Conservation (phyloP, 768 basidiomycete species). For the Ramaria rubella region DNA sequence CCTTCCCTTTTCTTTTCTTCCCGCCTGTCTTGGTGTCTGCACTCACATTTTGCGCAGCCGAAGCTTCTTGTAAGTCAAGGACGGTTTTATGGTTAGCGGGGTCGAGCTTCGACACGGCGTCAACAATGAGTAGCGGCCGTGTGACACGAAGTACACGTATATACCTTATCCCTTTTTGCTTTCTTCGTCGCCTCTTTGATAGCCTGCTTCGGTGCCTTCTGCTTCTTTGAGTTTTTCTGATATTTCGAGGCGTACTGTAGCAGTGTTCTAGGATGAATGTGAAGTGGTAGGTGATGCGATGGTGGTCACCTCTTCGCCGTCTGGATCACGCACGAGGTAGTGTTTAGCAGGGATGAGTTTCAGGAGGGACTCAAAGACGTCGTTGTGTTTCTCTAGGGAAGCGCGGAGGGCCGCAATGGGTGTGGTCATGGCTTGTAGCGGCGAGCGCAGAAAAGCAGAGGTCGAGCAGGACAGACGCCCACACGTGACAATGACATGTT, state of each 20-base stretch:
- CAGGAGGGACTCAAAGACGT: slow-evolving; percentile 75
- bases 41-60: slow-evolving; percentile 21
- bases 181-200: slow-evolving; percentile 86
- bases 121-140: not conserved
- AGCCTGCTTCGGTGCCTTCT: slow-evolving; percentile 75
- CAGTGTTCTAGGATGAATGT: not conserved
- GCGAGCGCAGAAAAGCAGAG: not conserved
- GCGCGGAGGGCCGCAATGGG: slow-evolving; percentile 40
- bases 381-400: slow-evolving; percentile 80
- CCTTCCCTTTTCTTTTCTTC: slow-evolving; percentile 45
- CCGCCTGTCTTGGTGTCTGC: slow-evolving; percentile 18
- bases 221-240: slow-evolving; percentile 84
- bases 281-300: not conserved
- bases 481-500: no score
- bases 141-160: not conserved
- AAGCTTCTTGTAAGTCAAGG: slow-evolving; percentile 62
- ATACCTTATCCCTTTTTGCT: slow-evolving; percentile 80
- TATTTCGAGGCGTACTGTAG: slow-evolving; percentile 58
- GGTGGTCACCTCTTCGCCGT: slow-evolving; percentile 50
- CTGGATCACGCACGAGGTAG: slow-evolving; percentile 62
- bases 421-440: slow-evolving; percentile 54
- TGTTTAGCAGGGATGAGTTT: slow-evolving; percentile 85
- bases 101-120: slow-evolving; percentile 60
- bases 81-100: slow-evolving; percentile 81
- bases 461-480: no score